Evolutionary conservation across 768 basidiomycete species (phyloP).

Genomic region (Lentinula sp.): DNA sequence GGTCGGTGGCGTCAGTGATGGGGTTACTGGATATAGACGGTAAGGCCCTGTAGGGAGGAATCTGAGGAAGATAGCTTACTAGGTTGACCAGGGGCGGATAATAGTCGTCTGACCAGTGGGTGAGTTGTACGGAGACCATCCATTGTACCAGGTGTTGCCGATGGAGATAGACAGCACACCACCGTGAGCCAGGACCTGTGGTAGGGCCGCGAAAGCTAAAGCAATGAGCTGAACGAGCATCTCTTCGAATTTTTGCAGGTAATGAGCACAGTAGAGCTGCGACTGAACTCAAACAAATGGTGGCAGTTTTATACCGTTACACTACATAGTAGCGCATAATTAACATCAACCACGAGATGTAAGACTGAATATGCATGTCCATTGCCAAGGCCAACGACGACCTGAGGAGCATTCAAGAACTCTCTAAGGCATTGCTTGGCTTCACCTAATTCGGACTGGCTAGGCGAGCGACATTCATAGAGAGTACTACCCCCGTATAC

Average conservation of each 20-base stretch:
- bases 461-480: background rate
- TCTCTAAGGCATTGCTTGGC: background rate
- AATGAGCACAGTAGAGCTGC: background rate
- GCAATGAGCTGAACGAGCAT: constrained; percentile 11
- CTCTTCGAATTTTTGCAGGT: background rate
- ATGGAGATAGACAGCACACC: constrained; percentile 37
- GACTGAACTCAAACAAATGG: too few relatives aligned
- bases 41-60: background rate
- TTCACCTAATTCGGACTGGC: background rate
- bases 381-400: background rate
- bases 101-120: constrained; percentile 35
- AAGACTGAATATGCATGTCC: background rate
- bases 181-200: constrained; percentile 33
- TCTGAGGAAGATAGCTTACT: constrained; percentile 20
- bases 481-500: background rate
- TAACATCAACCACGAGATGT: background rate
- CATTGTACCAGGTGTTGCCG: constrained; percentile 31
- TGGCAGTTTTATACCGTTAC: background rate
- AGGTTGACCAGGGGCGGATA: constrained; percentile 37
- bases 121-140: constrained; percentile 37
- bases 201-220: constrained; percentile 18
- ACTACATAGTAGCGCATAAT: background rate
- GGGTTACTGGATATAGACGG: constrained; percentile 25
- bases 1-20: constrained; percentile 28
- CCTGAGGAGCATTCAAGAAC: background rate